Conservation (phyloP, 169 alveolate species). For the Babesia divergens region DNA sequence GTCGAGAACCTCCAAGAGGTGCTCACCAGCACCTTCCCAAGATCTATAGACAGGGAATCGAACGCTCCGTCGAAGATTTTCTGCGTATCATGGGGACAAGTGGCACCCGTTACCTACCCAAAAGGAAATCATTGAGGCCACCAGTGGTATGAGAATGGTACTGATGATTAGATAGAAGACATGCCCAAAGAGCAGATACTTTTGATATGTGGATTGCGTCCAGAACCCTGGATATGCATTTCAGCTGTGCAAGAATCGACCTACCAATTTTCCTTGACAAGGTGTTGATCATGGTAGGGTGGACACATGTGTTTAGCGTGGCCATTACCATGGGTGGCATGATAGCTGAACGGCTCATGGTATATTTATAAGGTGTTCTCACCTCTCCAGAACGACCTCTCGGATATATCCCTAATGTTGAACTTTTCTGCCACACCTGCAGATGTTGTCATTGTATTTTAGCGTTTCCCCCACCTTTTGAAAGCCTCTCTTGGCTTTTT, state of each 20-base stretch:
- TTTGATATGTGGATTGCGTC: slow-evolving; percentile 58
- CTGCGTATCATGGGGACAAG: neutral
- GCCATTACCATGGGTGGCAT: slow-evolving; percentile 58
- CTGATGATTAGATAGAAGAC: slow-evolving; percentile 54
- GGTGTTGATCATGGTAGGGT: slow-evolving; percentile 48
- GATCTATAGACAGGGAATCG: slow-evolving; percentile 47
- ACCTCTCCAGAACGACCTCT: slow-evolving; percentile 62
- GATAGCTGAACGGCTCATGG: slow-evolving; percentile 2
- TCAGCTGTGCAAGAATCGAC: neutral
- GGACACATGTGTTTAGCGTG: slow-evolving; percentile 55
- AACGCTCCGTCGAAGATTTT: slow-evolving; percentile 58
- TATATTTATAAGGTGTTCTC: neutral
- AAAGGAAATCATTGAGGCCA: slow-evolving; percentile 64
- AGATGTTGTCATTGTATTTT: neutral
- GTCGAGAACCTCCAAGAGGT: slow-evolving; percentile 65
- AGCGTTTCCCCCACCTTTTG: neutral
- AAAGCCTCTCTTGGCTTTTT: slow-evolving; percentile 3
- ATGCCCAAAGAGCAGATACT: slow-evolving; percentile 57
- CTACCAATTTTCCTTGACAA: slow-evolving; percentile 50
- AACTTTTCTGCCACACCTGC: neutral
- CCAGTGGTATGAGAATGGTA: slow-evolving; percentile 61
- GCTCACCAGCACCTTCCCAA: slow-evolving; percentile 51
- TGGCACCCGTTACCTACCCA: slow-evolving; percentile 30
- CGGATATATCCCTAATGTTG: slow-evolving; percentile 16
- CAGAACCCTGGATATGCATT: slow-evolving; percentile 33